Percentiles rank a stretch among this genome's conserved stretches.
phyloP scores from a whole-genome alignment of 208 protist species.

The Trypanosoma melophagium region DNA sequence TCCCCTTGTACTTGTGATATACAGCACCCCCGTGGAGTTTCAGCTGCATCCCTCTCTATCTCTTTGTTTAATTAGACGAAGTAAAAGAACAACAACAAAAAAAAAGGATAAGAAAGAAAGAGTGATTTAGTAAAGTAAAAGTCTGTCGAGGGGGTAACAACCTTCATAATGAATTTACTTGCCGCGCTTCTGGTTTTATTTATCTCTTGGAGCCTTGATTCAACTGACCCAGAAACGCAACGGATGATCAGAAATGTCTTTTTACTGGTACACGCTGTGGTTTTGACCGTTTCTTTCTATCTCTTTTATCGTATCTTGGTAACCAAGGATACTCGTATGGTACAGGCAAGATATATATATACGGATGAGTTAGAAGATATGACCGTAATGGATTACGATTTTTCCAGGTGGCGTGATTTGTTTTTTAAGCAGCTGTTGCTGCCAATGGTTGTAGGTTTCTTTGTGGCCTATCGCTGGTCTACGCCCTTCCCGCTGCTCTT shows the following conservation, averaged over 20 bases:
- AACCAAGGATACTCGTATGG: conserved; percentile 33
- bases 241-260: conserved; percentile 53
- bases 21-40: not conserved
- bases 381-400: conserved; percentile 69
- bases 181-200: conserved; percentile 66
- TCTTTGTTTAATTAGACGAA: not conserved
- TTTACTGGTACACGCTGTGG: conserved; percentile 47
- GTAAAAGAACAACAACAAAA: not conserved
- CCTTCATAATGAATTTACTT: conserved; percentile 63
- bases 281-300: conserved; percentile 44
- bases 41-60: conserved; percentile 7
- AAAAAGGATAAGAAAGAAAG: not conserved
- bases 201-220: conserved; percentile 82
- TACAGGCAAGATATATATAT: conserved; percentile 60
- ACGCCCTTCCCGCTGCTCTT: conserved; percentile 78
- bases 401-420: conserved; percentile 66
- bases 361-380: conserved; percentile 45
- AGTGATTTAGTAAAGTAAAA: not conserved
- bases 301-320: conserved; percentile 56
- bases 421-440: conserved; percentile 60
- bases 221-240: conserved; percentile 67
- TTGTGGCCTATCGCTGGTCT: conserved; percentile 51
- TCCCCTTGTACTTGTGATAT: not conserved
- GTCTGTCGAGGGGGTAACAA: not conserved
- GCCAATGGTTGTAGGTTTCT: conserved; percentile 46